Evolutionary conservation across 208 protist species (phyloP), one percentile per base, ranked within the genome.

Genomic region (Zelonia costaricensis): DNA sequence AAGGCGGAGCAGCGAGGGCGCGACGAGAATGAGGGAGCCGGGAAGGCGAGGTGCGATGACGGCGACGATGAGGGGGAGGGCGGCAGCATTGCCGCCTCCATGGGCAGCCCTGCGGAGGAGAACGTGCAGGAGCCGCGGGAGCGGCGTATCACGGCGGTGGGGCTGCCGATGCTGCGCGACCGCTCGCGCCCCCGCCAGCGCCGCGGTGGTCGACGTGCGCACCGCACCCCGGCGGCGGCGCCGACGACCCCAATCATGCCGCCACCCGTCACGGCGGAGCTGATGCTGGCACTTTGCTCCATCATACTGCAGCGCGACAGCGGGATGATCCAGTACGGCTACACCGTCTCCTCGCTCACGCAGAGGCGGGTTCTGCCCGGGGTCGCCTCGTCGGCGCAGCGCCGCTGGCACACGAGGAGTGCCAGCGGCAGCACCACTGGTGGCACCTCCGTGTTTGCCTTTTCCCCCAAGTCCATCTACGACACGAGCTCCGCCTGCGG

Each of bases 291-390:
- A 23, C 63, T 93, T 4, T 78, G 66, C 58, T 64, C 55, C 42
- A 68, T 86, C 28, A 63, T 93, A 10, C 61, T 84, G 1, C 80
- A 85, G 54, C 77, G 75, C 6, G 68, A 74, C 51, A 68, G 75
- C 33, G 86, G 86, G 25, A 74, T 78, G 38, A 69, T 88, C 33
- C 61, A 74, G 51, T 78, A 88, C 54, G 54, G 46, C 52, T 88
- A 75, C 66, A 88, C 78, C 12, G 69, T 84, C 15, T 84, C 80
- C 6, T 73, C 76, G 20, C 70, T 87, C 0, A 72, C 71, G 27
- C 74, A 87, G 68, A 69, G 68, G 47, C 74, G 70, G 20, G 42
- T 75, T 30, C 53, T 72, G 28, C 52, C 57, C 12, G 54, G 46
- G 38, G 60, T 71, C 38, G 65, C 58, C 5, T 49, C 66, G 13